A percentile compares a stretch with the other conserved stretches of the same genome.
phyloP scores from a whole-genome alignment of 495 filamentous ascomycete species.

The Pyrenopolyporus hunteri region DNA sequence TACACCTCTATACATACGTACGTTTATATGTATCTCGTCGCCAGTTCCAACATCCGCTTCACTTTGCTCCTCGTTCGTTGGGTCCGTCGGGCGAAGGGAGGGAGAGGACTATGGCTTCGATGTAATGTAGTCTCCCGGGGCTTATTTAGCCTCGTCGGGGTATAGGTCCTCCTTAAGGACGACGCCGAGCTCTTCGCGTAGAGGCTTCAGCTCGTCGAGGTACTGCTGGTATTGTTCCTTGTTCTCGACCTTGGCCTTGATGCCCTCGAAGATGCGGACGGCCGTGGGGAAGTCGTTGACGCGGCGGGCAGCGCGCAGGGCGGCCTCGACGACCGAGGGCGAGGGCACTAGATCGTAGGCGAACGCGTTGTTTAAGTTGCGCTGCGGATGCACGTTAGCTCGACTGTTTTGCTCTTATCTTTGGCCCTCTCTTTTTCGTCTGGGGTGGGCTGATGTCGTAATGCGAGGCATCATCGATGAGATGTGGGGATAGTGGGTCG shows the following conservation, averaged over 20 bases:
- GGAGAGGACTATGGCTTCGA: too few relatives aligned
- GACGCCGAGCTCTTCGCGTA: constrained; percentile 93
- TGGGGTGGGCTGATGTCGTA: constrained; percentile 9
- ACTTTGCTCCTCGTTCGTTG: neutral
- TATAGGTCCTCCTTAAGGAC: constrained; percentile 93
- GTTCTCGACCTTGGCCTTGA: constrained; percentile 99
- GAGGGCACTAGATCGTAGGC: constrained; percentile 99
- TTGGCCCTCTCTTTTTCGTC: neutral
- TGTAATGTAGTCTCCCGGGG: too few relatives aligned
- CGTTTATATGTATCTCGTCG: neutral
- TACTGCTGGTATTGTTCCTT: constrained; percentile 97
- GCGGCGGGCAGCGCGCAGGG: constrained; percentile 86
- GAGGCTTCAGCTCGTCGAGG: constrained; percentile 85
- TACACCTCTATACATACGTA: too few relatives aligned
- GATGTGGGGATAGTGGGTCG: constrained; percentile 30
- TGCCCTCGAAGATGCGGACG: constrained; percentile 96
- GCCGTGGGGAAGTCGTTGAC: constrained; percentile 99
- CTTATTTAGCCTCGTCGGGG: constrained; percentile 70
- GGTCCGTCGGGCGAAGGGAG: neutral
- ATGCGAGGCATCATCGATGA: constrained; percentile 13
- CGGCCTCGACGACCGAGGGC: constrained; percentile 87
- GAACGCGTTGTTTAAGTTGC: constrained; percentile 99
- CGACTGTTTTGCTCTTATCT: neutral
- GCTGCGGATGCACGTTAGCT: constrained; percentile 58
- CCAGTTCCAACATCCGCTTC: neutral